A percentile compares a stretch with the other conserved stretches of the same genome.
phyloP scores from a whole-genome alignment of 192 early-diverging fungal genomes.

The Backusella mclennaniae region DNA sequence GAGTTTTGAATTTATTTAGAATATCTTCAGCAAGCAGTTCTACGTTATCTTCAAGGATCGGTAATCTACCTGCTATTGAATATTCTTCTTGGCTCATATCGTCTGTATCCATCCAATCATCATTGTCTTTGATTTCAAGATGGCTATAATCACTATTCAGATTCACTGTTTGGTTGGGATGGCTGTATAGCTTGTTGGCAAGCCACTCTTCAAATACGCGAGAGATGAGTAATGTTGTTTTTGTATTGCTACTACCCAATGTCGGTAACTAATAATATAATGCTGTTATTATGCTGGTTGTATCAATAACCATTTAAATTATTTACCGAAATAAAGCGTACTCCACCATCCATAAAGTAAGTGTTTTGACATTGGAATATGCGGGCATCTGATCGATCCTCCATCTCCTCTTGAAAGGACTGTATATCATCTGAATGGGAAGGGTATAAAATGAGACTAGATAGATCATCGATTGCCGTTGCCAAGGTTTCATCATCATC shows the following conservation, averaged over 20 bases:
- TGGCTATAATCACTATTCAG: neutral
- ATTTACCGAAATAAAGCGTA: slow-evolving; percentile 40
- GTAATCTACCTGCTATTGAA: slow-evolving; percentile 22
- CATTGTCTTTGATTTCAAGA: neutral
- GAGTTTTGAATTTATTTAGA: slow-evolving; percentile 33
- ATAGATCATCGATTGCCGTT: slow-evolving; percentile 13
- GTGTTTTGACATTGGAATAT: slow-evolving; percentile 34
- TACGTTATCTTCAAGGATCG: slow-evolving; percentile 40
- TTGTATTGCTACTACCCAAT: slow-evolving; percentile 32
- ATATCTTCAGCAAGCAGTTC: slow-evolving; percentile 38
- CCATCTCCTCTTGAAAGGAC: slow-evolving; percentile 18
- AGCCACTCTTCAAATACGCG: slow-evolving; percentile 42
- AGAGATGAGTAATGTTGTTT: slow-evolving; percentile 30
- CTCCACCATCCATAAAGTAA: slow-evolving; percentile 40
- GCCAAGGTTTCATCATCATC: slow-evolving; percentile 11
- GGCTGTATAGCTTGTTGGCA: slow-evolving; percentile 31
- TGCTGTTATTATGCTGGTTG: neutral
- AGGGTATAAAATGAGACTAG: slow-evolving; percentile 8
- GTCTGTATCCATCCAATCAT: neutral
- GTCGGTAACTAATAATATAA: slow-evolving; percentile 29
- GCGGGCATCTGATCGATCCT: slow-evolving; percentile 17
- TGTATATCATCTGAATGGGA: neutral
- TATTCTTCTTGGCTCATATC: neutral
- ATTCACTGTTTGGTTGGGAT: slow-evolving; percentile 11
- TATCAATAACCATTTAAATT: neutral